Conservation (phyloP, 2,329 filamentous ascomycete species). For the Ascocoryne sarcoides region DNA sequence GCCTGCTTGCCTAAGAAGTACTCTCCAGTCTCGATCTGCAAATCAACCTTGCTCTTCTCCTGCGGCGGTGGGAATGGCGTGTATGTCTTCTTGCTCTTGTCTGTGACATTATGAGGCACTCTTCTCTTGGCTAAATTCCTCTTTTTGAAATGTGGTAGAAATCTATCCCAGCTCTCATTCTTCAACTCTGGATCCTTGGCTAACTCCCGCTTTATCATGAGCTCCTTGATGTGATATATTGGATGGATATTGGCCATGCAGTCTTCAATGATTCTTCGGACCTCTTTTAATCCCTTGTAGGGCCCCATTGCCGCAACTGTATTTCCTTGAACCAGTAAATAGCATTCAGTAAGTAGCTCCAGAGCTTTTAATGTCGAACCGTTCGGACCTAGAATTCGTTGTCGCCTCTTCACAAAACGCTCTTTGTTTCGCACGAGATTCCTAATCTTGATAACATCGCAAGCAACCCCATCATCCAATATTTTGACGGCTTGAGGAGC, state of each 20-base stretch:
- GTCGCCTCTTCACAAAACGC: constrained; percentile 86
- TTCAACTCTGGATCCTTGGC: constrained; percentile 81
- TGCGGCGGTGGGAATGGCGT: constrained; percentile 94
- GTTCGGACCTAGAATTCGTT: constrained; percentile 84
- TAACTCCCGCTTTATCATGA: constrained; percentile 89
- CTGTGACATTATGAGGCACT: constrained; percentile 74
- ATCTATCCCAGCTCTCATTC: constrained; percentile 89
- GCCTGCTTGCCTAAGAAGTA: constrained; percentile 92
- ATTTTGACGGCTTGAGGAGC: constrained; percentile 92
- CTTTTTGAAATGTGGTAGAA: constrained; percentile 96
- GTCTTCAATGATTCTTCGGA: constrained; percentile 82
- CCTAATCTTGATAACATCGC: constrained; percentile 93
- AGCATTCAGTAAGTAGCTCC: constrained; percentile 82
- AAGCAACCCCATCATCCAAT: constrained; percentile 81
- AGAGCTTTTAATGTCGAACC: constrained; percentile 91
- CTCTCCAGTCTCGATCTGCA: constrained; percentile 96
- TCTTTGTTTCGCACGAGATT: constrained; percentile 89
- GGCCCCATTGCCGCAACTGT: constrained; percentile 88
- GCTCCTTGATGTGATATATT: constrained; percentile 87
- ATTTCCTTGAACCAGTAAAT: constrained; percentile 93
- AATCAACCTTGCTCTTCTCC: constrained; percentile 97
- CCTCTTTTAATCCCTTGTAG: constrained; percentile 88
- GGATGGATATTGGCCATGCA: constrained; percentile 93
- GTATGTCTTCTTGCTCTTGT: constrained; percentile 91
- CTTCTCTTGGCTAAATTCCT: constrained; percentile 76